phyloP scores from a whole-genome alignment of 2,329 filamentous ascomycete species.

The Juglanconis juglandina region DNA sequence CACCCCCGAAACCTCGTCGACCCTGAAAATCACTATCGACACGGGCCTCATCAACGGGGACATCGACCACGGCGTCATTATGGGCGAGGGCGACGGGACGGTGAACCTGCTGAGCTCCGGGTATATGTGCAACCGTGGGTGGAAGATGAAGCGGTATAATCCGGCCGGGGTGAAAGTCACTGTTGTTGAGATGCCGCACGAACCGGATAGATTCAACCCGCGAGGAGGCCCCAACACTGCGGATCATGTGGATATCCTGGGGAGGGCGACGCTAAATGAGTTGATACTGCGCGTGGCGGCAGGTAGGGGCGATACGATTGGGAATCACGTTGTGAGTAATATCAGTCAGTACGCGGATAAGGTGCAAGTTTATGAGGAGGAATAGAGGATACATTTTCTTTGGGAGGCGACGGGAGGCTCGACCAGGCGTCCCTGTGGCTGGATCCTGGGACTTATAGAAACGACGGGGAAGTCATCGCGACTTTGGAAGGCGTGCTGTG shows the following conservation, averaged over 20 bases:
- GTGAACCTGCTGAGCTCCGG: slow-evolving; percentile 88
- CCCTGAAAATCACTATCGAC: slow-evolving; percentile 72
- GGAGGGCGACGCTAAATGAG: slow-evolving; percentile 84
- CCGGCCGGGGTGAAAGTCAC: slow-evolving; percentile 77
- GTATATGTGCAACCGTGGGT: slow-evolving; percentile 96
- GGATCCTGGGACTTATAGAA: background rate
- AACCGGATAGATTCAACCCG: slow-evolving; percentile 88
- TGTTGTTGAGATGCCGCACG: slow-evolving; percentile 93
- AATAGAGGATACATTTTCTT: slow-evolving; percentile 1
- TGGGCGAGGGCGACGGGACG: slow-evolving; percentile 94
- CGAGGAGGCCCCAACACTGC: slow-evolving; percentile 68
- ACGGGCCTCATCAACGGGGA: slow-evolving; percentile 57
- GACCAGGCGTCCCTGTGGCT: background rate
- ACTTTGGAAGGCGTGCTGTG: background rate
- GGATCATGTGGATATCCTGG: slow-evolving; percentile 95
- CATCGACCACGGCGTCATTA: slow-evolving; percentile 84
- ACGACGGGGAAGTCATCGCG: background rate
- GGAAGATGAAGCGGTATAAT: slow-evolving; percentile 92
- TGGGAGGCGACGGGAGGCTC: background rate
- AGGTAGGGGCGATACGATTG: slow-evolving; percentile 75
- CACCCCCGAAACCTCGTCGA: slow-evolving; percentile 61
- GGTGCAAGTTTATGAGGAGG: slow-evolving; percentile 76
- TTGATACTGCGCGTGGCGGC: slow-evolving; percentile 82
- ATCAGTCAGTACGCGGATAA: slow-evolving; percentile 80
- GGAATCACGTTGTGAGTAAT: slow-evolving; percentile 73